phyloP scores from a whole-genome alignment of 345 rosid genomes.

The Lumnitzera racemosa region DNA sequence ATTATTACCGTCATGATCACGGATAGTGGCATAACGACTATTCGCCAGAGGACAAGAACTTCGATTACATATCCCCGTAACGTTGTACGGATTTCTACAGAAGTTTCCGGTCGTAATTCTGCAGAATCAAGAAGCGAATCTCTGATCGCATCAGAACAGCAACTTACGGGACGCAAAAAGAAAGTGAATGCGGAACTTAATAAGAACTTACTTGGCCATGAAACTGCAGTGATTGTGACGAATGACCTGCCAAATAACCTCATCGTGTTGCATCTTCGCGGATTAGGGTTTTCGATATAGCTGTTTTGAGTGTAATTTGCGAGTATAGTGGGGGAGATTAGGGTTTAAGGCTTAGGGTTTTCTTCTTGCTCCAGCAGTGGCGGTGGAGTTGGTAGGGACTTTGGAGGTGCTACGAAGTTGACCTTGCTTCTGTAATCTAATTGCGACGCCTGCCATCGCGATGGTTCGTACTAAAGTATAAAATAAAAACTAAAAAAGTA shows the following conservation, averaged over 20 bases:
- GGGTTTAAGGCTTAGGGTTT: too few relatives aligned
- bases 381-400: too few relatives aligned
- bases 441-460: too few relatives aligned
- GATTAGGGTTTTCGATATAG: too few relatives aligned
- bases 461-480: too few relatives aligned
- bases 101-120: slow-evolving; percentile 83
- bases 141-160: not conserved
- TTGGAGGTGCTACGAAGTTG: too few relatives aligned
- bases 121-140: slow-evolving; percentile 9
- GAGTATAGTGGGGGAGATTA: too few relatives aligned
- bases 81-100: slow-evolving; percentile 94
- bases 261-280: slow-evolving; percentile 78
- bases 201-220: slow-evolving; percentile 67
- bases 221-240: slow-evolving; percentile 97
- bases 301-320: too few relatives aligned
- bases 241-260: slow-evolving; percentile 95
- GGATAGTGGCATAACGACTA: slow-evolving; percentile 91
- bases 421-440: too few relatives aligned
- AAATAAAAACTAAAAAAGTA: too few relatives aligned
- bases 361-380: too few relatives aligned
- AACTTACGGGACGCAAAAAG: not conserved
- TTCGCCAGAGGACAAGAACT: slow-evolving; percentile 98
- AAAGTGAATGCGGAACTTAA: not conserved
- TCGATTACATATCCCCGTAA: slow-evolving; percentile 85
- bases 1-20: slow-evolving; percentile 71